A percentile compares a stretch with the other conserved stretches of the same genome.
These are phyloP conservation scores for Perkinsus olseni DNA, from an alignment of 169 alveolate species.

Conservation along the genomic window DNA sequence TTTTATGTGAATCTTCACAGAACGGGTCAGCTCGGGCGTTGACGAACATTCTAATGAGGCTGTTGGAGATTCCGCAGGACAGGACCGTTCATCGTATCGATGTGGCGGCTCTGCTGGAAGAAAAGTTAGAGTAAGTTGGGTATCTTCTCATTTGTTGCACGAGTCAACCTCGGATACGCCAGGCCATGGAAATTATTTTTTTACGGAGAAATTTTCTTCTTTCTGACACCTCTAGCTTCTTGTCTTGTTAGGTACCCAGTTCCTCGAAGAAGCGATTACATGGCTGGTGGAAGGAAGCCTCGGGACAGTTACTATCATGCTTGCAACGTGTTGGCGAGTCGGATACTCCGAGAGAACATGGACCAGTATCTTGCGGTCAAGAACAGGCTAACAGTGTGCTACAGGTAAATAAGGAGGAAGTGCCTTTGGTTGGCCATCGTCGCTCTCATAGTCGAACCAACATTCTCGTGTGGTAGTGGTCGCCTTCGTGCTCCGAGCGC, in stretches of 20 bases:
- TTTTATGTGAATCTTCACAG: background rate
- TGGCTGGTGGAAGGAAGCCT: conserved; percentile 8
- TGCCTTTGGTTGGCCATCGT: background rate
- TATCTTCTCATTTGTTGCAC: too few relatives aligned
- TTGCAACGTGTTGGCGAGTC: background rate
- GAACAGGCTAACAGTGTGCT: background rate
- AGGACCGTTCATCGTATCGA: background rate
- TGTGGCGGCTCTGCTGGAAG: background rate
- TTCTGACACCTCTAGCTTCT: background rate
- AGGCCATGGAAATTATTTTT: background rate
- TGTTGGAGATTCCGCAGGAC: conserved; percentile 11
- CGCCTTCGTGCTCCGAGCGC: too few relatives aligned
- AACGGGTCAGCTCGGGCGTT: background rate
- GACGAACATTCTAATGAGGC: conserved; percentile 4
- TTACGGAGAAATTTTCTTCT: background rate
- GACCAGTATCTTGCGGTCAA: conserved; percentile 2
- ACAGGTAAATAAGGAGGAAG: background rate
- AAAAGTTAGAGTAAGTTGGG: background rate
- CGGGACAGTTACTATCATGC: conserved; percentile 12
- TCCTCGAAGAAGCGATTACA: background rate
- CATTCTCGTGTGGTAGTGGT: too few relatives aligned
- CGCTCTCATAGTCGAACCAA: background rate
- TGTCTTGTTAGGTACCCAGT: background rate
- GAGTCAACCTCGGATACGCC: background rate
- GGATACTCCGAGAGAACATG: background rate